phyloP scores from a whole-genome alignment of 176 grass and related monocot genomes.

The Oryza glumipatula region DNA sequence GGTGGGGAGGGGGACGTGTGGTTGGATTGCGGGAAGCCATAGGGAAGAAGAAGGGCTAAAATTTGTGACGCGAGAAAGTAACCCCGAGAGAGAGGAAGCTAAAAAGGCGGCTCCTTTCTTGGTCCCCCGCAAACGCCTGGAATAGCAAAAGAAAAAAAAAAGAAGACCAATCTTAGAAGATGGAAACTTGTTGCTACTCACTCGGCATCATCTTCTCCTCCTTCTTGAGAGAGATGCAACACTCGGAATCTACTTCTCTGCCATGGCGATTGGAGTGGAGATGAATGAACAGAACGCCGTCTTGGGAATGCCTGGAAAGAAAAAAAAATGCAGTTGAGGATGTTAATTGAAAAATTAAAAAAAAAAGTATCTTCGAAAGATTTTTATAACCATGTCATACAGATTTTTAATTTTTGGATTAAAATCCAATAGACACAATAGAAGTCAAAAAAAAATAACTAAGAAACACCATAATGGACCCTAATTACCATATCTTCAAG shows the following conservation, averaged over 20 bases:
- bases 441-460: no score
- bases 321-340: no score
- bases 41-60: neutral
- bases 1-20: conserved; percentile 28
- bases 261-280: neutral
- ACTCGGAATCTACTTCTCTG: neutral
- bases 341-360: no score
- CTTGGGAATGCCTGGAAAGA: no score
- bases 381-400: no score
- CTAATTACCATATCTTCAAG: no score
- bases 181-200: neutral
- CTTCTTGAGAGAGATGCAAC: no score
- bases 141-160: conserved; percentile 22
- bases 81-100: conserved; percentile 14
- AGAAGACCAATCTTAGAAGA: conserved; percentile 21
- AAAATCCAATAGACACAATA: no score
- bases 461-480: no score
- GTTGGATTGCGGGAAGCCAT: conserved; percentile 35
- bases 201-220: neutral
- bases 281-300: neutral
- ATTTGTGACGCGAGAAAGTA: neutral
- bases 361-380: no score
- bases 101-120: conserved; percentile 22
- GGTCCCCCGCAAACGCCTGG: conserved; percentile 16
- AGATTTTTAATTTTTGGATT: no score